Evolutionary conservation across 371 early-diverging fungal genomes (phyloP), one percentile per base, ranked within the genome.

Genomic region (Mucor racemosus): DNA sequence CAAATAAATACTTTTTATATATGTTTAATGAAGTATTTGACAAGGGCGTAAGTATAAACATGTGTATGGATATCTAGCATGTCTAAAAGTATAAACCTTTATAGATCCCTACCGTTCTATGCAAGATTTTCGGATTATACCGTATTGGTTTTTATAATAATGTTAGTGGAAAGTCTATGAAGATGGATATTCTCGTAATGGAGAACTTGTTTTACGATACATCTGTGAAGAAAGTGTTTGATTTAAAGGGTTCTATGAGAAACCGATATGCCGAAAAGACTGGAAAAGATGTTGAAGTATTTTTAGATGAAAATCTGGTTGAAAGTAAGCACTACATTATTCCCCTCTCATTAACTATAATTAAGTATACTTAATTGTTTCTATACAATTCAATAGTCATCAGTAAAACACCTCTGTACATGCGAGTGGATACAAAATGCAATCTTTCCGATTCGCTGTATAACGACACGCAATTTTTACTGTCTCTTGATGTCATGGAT

Each of bases 71-170:
- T 26, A 26, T 26, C 26, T 3, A 26, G 26, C 26, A 5, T 38
- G 35, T n/a, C 11, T n/a, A 36, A 21, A 38, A 9, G 19, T 40
- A 1, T 58, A 10, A 31, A 31, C 0, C 19, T 41, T 7, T 15
- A 55, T 57, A 91, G 89, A 80, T 92, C 33, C 94, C 95, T 0
- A 95, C 95, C 0, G 86, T 94, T 5, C 78, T 98, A 39, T 93
- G 95, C 62, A 96, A 96, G 74, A 95, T 98, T 26, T 94, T 95
- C 83, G 97, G 97, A 4, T 83, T 97, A 46, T 97, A 95, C 69
- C 88, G 93, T 21, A 90, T 98, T 8, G 91, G 91, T 6, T 92
- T 86, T 75, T 95, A 92, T 70, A 95, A 95, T 65, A 82, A 88
- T 26, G 83, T 84, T 1, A 90, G 92, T 0, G 94, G 95, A 3